These are phyloP conservation scores for Salix viminalis DNA, from an alignment of 345 rosid species.

Conservation along the genomic window DNA sequence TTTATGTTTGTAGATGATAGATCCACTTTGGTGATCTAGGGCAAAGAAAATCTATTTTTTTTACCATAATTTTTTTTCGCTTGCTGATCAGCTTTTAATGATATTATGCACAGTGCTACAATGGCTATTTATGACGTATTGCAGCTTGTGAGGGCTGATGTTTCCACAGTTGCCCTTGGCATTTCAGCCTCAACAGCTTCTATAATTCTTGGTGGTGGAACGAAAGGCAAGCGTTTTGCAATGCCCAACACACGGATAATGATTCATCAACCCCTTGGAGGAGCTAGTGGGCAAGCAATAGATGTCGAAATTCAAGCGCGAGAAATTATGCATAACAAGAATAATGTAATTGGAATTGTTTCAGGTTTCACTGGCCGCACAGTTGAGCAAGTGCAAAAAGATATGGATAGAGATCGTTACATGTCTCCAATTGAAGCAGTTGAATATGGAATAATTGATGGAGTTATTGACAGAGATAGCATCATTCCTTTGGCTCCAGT, in stretches of 20 bases:
- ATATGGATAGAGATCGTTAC: constrained; percentile 80
- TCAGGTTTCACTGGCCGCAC: constrained; percentile 72
- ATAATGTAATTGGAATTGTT: constrained; percentile 59
- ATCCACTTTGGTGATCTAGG: not conserved
- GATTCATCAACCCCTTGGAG: constrained; percentile 95
- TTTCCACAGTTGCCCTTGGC: constrained; percentile 83
- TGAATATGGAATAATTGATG: constrained; percentile 93
- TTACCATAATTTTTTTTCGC: not conserved
- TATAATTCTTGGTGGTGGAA: constrained; percentile 85
- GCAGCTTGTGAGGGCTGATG: constrained; percentile 88
- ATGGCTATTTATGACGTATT: constrained; percentile 93
- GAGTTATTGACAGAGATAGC: constrained; percentile 80
- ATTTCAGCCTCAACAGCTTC: constrained; percentile 90
- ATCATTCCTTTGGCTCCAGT: constrained; percentile 76
- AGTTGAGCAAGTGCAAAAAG: constrained; percentile 65
- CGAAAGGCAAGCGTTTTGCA: constrained; percentile 89
- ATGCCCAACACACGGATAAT: constrained; percentile 95
- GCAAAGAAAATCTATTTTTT: not conserved
- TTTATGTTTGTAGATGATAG: not conserved
- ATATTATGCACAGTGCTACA: constrained; percentile 56
- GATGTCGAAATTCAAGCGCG: constrained; percentile 84
- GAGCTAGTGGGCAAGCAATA: constrained; percentile 80
- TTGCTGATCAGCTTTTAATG: constrained; percentile 5
- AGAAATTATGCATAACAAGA: constrained; percentile 88
- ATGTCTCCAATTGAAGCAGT: constrained; percentile 95